Evolutionary conservation across 2,329 filamentous ascomycete genomes (phyloP).

Genomic region (Plenodomus tracheiphilus): DNA sequence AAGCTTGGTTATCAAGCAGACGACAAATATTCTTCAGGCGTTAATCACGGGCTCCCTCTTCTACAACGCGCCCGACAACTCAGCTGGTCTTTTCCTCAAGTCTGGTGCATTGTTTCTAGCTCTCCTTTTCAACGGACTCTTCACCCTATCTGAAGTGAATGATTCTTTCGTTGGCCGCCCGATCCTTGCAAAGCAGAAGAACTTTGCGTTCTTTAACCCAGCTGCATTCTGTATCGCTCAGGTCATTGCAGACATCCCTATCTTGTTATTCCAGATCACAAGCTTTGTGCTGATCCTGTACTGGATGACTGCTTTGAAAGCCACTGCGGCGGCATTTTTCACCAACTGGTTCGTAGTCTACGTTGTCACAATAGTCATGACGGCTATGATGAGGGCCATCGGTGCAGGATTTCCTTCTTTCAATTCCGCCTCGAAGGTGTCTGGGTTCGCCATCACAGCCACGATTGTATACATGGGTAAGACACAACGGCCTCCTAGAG

Average conservation of each 20-base stretch:
- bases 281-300: constrained; percentile 69
- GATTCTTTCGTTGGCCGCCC: constrained; percentile 63
- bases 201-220: constrained; percentile 87
- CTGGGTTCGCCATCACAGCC: constrained; percentile 59
- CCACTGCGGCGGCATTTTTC: constrained; percentile 76
- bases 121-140: constrained; percentile 63
- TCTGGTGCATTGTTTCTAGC: constrained; percentile 67
- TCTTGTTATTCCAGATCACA: constrained; percentile 62
- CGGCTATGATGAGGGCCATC: constrained; percentile 78
- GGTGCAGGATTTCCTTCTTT: constrained; percentile 67
- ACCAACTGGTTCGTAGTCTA: constrained; percentile 58
- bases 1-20: constrained; percentile 66
- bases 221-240: constrained; percentile 75
- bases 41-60: constrained; percentile 69
- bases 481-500: too few species aligned
- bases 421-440: constrained; percentile 59
- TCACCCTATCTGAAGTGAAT: constrained; percentile 68
- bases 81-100: constrained; percentile 65
- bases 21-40: constrained; percentile 61
- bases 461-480: constrained; percentile 61
- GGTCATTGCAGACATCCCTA: constrained; percentile 61
- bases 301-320: constrained; percentile 78
- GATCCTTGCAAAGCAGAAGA: constrained; percentile 84
- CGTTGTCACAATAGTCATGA: constrained; percentile 64
- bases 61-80: constrained; percentile 63